Evolutionary conservation across 108 stramenopile species (phyloP).

Genomic region (Nitzschia sp.): DNA sequence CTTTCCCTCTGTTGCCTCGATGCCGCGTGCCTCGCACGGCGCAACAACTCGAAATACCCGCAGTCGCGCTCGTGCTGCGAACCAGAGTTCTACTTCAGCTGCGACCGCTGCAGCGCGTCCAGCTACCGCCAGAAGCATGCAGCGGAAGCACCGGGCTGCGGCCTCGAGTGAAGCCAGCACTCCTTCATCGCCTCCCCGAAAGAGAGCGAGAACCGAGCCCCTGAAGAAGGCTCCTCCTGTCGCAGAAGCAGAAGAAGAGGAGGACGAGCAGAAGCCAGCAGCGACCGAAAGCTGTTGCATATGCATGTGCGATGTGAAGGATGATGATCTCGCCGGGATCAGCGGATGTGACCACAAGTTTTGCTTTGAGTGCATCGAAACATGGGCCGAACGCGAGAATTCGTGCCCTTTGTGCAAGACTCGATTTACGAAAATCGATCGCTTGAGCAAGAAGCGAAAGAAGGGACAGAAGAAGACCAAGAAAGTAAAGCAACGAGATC

Average conservation of each 20-base stretch:
- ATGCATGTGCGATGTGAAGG: conserved; percentile 69
- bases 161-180: not conserved
- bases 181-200: conserved; percentile 2
- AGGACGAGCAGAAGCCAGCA: conserved; percentile 14
- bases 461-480: conserved; percentile 58
- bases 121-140: not conserved
- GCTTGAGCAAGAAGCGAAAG: conserved; percentile 42
- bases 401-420: conserved; percentile 88
- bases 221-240: conserved; percentile 23
- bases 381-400: conserved; percentile 87
- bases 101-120: not conserved
- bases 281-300: conserved; percentile 65
- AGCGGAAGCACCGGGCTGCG: not conserved
- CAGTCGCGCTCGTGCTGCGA: not conserved
- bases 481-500: conserved; percentile 66
- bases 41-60: not conserved
- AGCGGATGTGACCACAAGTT: conserved; percentile 78
- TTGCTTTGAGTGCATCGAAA: conserved; percentile 87
- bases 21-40: not conserved
- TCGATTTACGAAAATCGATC: conserved; percentile 80
- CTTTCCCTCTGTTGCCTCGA: not conserved
- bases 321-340: conserved; percentile 57
- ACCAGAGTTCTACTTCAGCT: not conserved
- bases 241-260: not conserved
- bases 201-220: conserved; percentile 17